Evolutionary conservation across 73 alveolate species (phyloP).

Genomic region (Paramecium biaurelia): DNA sequence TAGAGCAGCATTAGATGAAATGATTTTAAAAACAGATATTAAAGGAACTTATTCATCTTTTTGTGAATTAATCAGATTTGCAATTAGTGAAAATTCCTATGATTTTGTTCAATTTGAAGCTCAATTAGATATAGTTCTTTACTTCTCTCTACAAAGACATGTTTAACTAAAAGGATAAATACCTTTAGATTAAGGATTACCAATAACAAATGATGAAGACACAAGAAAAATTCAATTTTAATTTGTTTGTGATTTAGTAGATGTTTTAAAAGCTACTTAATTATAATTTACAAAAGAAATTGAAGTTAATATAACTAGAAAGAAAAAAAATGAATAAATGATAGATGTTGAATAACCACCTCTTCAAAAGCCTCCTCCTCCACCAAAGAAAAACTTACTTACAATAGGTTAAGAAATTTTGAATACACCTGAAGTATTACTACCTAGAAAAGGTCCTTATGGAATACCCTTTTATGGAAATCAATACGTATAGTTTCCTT

Average conservation of each 20-base stretch:
- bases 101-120: slow-evolving; percentile 8
- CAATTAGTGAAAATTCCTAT: neutral
- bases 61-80: slow-evolving; percentile 14
- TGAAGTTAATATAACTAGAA: neutral
- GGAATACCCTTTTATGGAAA: neutral
- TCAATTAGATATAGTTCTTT: neutral
- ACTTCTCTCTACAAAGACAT: neutral
- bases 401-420: neutral
- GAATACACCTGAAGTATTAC: neutral
- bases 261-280: neutral
- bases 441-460: neutral
- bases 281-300: neutral
- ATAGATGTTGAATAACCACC: neutral
- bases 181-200: neutral
- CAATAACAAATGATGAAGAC: slow-evolving; percentile 24
- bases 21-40: slow-evolving; percentile 3
- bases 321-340: neutral
- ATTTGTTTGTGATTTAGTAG: neutral
- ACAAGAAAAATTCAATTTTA: neutral
- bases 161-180: slow-evolving; percentile 4
- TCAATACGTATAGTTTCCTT: neutral
- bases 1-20: slow-evolving; percentile 30
- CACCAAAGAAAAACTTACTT: slow-evolving; percentile 1
- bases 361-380: neutral
- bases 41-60: slow-evolving; percentile 1